A percentile compares a stretch with the other conserved stretches of the same genome.
phyloP scores from a whole-genome alignment of 2,329 filamentous ascomycete genomes.

The Sclerotinia nivalis region DNA sequence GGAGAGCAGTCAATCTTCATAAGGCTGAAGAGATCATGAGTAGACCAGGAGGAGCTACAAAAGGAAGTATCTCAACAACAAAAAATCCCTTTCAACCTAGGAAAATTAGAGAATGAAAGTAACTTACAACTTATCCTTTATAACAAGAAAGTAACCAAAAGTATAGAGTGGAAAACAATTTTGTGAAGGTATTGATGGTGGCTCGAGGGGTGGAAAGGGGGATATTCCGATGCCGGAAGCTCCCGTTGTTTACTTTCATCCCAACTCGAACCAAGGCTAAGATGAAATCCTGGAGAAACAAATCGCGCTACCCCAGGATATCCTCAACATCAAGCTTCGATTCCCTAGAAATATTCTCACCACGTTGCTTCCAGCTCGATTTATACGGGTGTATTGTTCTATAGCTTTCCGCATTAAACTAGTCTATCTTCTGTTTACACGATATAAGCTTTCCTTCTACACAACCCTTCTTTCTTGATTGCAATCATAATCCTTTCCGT shows the following conservation, averaged over 20 bases:
- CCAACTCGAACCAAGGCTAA: not conserved
- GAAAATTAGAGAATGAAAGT: not conserved
- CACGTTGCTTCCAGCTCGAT: not conserved
- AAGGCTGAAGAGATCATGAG: not conserved
- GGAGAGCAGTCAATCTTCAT: not conserved
- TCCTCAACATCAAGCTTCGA: not conserved
- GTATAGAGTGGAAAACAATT: not conserved
- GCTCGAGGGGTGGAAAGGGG: not conserved
- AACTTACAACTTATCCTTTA: not conserved
- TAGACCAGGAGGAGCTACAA: not conserved
- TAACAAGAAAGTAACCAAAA: not conserved
- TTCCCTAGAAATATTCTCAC: not conserved
- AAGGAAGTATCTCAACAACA: not conserved
- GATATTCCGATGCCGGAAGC: not conserved
- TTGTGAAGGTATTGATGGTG: not conserved
- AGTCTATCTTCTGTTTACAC: not conserved
- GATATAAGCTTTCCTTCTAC: not conserved
- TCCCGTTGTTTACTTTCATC: slow-evolving; percentile 8
- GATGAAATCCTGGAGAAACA: not conserved
- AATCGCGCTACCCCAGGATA: not conserved
- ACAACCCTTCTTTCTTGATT: not conserved
- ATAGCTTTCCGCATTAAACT: not conserved
- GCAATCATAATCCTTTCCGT: not conserved
- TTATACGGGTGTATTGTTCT: not conserved
- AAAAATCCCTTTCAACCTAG: not conserved